phyloP scores from a whole-genome alignment of 2,329 filamentous ascomycete species.

The Septoria linicola region DNA sequence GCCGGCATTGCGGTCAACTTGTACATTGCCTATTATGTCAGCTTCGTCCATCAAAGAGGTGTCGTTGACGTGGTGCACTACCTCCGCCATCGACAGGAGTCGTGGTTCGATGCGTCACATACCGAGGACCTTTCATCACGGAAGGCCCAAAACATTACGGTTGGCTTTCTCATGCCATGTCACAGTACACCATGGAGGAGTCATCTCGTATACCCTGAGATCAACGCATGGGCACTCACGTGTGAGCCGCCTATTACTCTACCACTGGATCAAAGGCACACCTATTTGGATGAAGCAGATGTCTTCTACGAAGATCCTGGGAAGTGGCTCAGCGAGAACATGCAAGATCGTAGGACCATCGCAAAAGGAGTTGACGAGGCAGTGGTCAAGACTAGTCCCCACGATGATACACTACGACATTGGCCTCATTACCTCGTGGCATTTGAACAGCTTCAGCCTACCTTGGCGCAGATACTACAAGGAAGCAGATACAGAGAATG shows the following conservation, averaged over 20 bases:
- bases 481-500: constrained; percentile 56
- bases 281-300: constrained; percentile 86
- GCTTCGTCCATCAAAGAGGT: constrained; percentile 76
- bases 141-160: constrained; percentile 44
- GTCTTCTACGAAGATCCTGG: constrained; percentile 72
- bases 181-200: constrained; percentile 95
- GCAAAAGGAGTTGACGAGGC: not conserved
- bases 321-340: constrained; percentile 44
- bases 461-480: constrained; percentile 46
- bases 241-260: constrained; percentile 85
- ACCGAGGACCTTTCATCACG: not conserved
- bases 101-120: constrained; percentile 23
- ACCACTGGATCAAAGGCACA: constrained; percentile 58
- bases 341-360: constrained; percentile 32
- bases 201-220: constrained; percentile 71
- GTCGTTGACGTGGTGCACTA: constrained; percentile 71
- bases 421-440: constrained; percentile 53
- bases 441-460: constrained; percentile 58
- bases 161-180: constrained; percentile 89
- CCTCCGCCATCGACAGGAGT: constrained; percentile 61
- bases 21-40: constrained; percentile 69
- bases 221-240: constrained; percentile 78
- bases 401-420: constrained; percentile 17
- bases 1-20: constrained; percentile 64
- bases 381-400: not conserved